Evolutionary conservation across 306 rosid species (phyloP).

Genomic region (Hylodesmum podocarpum): DNA sequence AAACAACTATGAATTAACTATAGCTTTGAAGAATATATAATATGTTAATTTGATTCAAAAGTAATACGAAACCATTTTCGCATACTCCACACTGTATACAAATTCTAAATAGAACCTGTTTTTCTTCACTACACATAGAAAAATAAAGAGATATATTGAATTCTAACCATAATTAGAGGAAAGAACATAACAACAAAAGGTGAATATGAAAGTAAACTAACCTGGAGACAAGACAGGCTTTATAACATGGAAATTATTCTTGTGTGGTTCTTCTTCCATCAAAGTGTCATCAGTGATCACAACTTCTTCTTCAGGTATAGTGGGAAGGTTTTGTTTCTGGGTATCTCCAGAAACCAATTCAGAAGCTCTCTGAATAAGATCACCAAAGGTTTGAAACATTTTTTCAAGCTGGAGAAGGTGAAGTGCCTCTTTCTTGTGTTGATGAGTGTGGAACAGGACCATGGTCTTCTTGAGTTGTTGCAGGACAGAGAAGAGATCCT

Average conservation of each 20-base stretch:
- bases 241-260: constrained; percentile 26
- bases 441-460: constrained; percentile 57
- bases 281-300: constrained; percentile 40
- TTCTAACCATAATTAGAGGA: neutral
- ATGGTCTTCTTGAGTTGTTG: constrained; percentile 57
- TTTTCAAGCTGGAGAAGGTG: constrained; percentile 58
- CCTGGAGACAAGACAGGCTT: constrained; percentile 59
- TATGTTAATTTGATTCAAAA: neutral
- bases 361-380: constrained; percentile 78
- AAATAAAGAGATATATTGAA: neutral
- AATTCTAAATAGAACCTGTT: neutral
- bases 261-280: constrained; percentile 36
- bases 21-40: neutral
- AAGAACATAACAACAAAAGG: neutral
- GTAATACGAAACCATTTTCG: neutral
- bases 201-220: constrained; percentile 23
- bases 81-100: neutral
- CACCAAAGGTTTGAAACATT: constrained; percentile 61
- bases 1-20: neutral
- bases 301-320: constrained; percentile 12
- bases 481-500: constrained; percentile 61
- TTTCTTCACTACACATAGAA: neutral
- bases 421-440: constrained; percentile 66
- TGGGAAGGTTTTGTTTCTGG: constrained; percentile 17
- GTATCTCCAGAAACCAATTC: constrained; percentile 59